A percentile compares a stretch with the other conserved stretches of the same genome.
phyloP scores from a whole-genome alignment of 2,329 filamentous ascomycete genomes.

The Pseudogymnoascus sp. region DNA sequence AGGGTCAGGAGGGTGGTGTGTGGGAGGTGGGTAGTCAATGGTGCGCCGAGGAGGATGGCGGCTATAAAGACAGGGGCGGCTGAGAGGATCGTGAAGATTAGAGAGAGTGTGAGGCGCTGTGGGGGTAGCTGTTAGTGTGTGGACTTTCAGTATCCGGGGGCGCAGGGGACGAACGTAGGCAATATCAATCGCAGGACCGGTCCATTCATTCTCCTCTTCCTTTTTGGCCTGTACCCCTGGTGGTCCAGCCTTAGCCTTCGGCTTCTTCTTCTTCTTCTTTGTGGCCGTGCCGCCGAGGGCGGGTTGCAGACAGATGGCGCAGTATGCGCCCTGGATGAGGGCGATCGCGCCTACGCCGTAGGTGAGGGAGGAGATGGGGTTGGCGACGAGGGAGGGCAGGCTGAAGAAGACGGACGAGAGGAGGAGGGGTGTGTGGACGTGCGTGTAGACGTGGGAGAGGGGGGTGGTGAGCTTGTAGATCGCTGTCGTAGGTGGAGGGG shows the following conservation, averaged over 20 bases:
- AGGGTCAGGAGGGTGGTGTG: slow-evolving; percentile 75
- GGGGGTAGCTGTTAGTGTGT: neutral
- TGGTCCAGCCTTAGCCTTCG: slow-evolving; percentile 11
- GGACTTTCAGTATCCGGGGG: neutral
- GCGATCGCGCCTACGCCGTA: slow-evolving; percentile 54
- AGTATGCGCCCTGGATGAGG: slow-evolving; percentile 56
- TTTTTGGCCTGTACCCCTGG: neutral
- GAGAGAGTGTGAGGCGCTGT: slow-evolving; percentile 63
- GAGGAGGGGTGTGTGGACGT: slow-evolving; percentile 61
- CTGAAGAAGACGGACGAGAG: slow-evolving; percentile 54
- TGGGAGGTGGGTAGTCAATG: slow-evolving; percentile 68
- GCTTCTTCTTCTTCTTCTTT: slow-evolving; percentile 43
- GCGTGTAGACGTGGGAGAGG: slow-evolving; percentile 46
- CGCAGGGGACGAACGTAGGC: neutral
- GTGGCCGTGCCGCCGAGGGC: slow-evolving; percentile 38
- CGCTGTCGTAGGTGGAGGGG: neutral
- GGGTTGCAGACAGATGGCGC: slow-evolving; percentile 54
- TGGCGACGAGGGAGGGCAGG: slow-evolving; percentile 59
- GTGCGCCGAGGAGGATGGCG: slow-evolving; percentile 82
- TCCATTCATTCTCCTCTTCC: neutral
- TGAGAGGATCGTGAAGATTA: slow-evolving; percentile 42
- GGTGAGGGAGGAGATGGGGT: slow-evolving; percentile 59
- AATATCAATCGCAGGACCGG: neutral
- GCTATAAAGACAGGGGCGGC: slow-evolving; percentile 47
- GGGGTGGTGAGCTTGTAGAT: slow-evolving; percentile 4